Base-by-base conservation (phyloP, 495 filamentous ascomycete genomes). In the Elasticomyces elasticus region DNA sequence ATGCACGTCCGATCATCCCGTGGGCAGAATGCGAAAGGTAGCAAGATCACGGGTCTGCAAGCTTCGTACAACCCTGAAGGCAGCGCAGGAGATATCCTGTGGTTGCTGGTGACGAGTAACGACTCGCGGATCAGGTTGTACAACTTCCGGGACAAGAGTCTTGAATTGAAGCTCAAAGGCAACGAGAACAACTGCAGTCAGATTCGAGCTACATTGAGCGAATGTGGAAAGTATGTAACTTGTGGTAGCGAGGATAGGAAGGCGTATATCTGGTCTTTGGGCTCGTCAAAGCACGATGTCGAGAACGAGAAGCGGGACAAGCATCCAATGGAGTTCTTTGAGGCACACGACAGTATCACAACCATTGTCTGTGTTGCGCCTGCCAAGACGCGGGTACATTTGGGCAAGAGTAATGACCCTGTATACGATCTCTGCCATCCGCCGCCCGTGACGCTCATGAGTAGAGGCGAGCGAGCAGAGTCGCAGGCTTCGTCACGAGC, bases 371-470 rank as follows among this genome's bases (percentile, higher is more conserved):
- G 94, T 5, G 81, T 95, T 58, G 94, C 94, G 0, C 94, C 92
- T 0, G 78, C 78, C 0, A 80, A 77, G 52, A 87, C 89, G 3
- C 78, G 87, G 55, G 84, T 88, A 65, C 73, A 87, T 1, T 74
- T 99, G 0, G 81, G 82, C 15, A 72, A 76, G 28, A 92, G 89
- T 9, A 86, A 87, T 50, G 92, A 99, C 65, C 94, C 91, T 7
- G 77, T 99, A 27, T 99, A 88, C 66, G 90, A 96, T 63, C 77
- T 97, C 20, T 97, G 92, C 72, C 96, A 99, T 62, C 92, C 92
- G 10, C 91, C 91, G 9, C 91, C 89, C 0, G 80, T 99, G 9
- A 89, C 84, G 1, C 79, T 99, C 7, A 72, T 89, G 30, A 85
- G 80, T 55, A 74, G 83, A n/a, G 79, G 82, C 30, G 86, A 90